These are phyloP conservation scores for Nyssa sinensis DNA, from an alignment of 148 eudicot species.

Conservation along the genomic window DNA sequence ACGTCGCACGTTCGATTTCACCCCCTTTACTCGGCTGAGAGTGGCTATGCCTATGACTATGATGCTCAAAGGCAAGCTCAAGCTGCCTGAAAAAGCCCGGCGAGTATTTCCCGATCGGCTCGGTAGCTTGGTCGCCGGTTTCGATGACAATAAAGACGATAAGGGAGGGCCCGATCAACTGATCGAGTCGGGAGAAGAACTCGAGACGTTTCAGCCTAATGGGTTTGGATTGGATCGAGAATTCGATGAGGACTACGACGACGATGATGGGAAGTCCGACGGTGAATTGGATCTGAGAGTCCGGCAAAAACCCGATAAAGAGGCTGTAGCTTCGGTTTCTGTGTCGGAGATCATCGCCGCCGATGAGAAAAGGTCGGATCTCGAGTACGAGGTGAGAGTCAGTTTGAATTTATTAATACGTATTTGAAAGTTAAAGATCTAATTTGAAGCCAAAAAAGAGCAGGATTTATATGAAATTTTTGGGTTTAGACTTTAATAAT, in stretches of 20 bases:
- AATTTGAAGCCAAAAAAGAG: background rate
- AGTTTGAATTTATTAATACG: background rate
- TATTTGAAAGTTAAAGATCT: background rate
- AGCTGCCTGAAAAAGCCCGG: slow-evolving; percentile 32
- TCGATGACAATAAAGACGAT: slow-evolving; percentile 16
- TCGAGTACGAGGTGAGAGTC: slow-evolving; percentile 56
- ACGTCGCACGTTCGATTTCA: background rate
- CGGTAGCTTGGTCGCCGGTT: slow-evolving; percentile 26
- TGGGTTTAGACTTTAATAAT: background rate
- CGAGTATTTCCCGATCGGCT: slow-evolving; percentile 25
- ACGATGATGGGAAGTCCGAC: slow-evolving; percentile 18
- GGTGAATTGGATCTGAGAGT: slow-evolving; percentile 21
- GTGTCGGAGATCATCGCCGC: slow-evolving; percentile 18
- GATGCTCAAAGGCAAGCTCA: slow-evolving; percentile 41
- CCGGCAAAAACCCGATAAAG: slow-evolving; percentile 29
- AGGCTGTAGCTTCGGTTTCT: slow-evolving; percentile 19
- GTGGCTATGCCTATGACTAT: no score
- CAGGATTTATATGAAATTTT: background rate
- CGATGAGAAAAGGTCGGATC: slow-evolving; percentile 50
- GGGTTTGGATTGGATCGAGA: slow-evolving; percentile 25
- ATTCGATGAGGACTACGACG: slow-evolving; percentile 18
- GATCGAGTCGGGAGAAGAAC: slow-evolving; percentile 45
- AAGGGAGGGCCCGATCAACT: slow-evolving; percentile 11
- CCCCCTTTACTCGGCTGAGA: background rate
- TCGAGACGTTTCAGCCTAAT: slow-evolving; percentile 38